phyloP scores from a whole-genome alignment of 2,329 filamentous ascomycete genomes.

The Arthroderma uncinatum region DNA sequence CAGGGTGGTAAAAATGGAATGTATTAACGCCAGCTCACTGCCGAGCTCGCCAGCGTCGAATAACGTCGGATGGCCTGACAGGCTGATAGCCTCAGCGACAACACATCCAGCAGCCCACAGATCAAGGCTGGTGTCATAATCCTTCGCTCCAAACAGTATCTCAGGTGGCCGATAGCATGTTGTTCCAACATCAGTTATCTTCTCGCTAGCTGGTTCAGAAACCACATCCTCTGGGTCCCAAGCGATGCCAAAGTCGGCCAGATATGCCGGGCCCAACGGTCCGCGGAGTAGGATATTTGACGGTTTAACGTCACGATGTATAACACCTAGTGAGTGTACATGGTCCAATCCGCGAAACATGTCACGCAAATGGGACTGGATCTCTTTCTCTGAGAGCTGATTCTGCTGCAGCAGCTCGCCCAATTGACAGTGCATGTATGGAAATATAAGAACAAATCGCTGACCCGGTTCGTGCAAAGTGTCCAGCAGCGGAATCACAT shows the following conservation, averaged over 20 bases:
- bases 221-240: constrained; percentile 54
- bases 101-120: constrained; percentile 84
- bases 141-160: constrained; percentile 68
- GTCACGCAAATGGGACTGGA: constrained; percentile 48
- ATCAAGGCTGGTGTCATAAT: constrained; percentile 64
- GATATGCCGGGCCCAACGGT: constrained; percentile 57
- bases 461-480: constrained; percentile 60
- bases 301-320: constrained; percentile 91
- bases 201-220: constrained; percentile 54
- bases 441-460: constrained; percentile 69
- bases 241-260: constrained; percentile 87
- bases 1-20: constrained; percentile 83
- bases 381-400: constrained; percentile 32
- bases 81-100: constrained; percentile 59
- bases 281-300: constrained; percentile 70
- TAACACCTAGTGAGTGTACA: constrained; percentile 63
- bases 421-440: constrained; percentile 67
- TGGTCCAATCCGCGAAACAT: constrained; percentile 59
- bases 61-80: constrained; percentile 45
- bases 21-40: constrained; percentile 79
- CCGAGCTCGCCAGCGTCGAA: constrained; percentile 86
- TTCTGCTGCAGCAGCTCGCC: constrained; percentile 44
- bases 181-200: constrained; percentile 88
- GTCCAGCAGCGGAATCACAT: constrained; percentile 57
- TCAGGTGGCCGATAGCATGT: constrained; percentile 86